These are phyloP conservation scores for Brassica nigra DNA, from an alignment of 345 rosid species.

Conservation along the genomic window DNA sequence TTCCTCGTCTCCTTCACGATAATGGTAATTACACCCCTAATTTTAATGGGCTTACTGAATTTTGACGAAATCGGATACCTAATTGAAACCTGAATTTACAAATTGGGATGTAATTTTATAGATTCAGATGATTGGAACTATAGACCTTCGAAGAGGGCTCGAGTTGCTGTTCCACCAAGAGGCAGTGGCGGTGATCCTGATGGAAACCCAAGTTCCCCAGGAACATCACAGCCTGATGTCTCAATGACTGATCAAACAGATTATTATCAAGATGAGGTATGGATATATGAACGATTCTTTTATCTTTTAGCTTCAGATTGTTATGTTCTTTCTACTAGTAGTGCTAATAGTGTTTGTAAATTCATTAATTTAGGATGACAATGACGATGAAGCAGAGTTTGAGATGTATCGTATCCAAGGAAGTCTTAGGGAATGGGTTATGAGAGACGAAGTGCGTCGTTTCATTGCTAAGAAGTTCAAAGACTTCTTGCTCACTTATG, in stretches of 20 bases:
- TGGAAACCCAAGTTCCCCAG: constrained; percentile 77
- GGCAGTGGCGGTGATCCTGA: constrained; percentile 67
- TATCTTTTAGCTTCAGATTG: background rate
- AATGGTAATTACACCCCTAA: constrained; percentile 49
- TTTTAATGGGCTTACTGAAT: background rate
- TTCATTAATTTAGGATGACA: constrained; percentile 55
- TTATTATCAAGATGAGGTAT: constrained; percentile 71
- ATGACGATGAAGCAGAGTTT: constrained; percentile 79
- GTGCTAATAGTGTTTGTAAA: background rate
- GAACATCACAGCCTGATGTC: constrained; percentile 62
- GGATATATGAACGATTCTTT: no score
- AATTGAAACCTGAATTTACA: background rate
- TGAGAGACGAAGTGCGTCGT: constrained; percentile 93
- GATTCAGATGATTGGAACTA: constrained; percentile 82
- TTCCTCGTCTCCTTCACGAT: constrained; percentile 89
- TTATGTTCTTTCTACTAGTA: background rate
- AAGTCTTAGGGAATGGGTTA: constrained; percentile 94
- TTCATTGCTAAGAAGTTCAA: constrained; percentile 87
- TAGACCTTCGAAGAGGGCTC: constrained; percentile 82
- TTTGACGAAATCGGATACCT: constrained; percentile 2
- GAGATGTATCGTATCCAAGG: constrained; percentile 97
- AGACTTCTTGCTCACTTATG: constrained; percentile 81
- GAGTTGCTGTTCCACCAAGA: constrained; percentile 63
- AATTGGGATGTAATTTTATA: constrained; percentile 18
- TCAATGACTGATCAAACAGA: constrained; percentile 93